Conservation (phyloP, 768 basidiomycete species). For the Botryobasidium botryosum region DNA sequence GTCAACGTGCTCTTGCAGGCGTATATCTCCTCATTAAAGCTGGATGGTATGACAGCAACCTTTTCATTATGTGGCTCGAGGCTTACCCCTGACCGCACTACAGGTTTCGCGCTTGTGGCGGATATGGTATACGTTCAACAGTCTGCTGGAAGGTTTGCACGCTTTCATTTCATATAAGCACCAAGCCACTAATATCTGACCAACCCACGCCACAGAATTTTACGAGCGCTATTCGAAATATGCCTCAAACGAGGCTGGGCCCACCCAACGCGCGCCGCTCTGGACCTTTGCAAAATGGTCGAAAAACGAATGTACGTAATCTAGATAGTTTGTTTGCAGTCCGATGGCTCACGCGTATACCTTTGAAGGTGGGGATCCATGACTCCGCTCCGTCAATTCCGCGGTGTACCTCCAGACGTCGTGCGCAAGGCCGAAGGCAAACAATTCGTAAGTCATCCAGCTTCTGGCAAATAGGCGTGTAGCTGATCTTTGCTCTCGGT, state of each 20-base stretch:
- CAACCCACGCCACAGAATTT: slow-evolving; percentile 33
- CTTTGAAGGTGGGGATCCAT: slow-evolving; percentile 81
- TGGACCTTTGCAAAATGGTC: slow-evolving; percentile 94
- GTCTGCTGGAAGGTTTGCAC: slow-evolving; percentile 69
- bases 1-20: slow-evolving; percentile 93
- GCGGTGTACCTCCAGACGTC: slow-evolving; percentile 70
- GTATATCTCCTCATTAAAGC: slow-evolving; percentile 84
- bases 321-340: background rate
- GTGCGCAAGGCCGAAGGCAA: slow-evolving; percentile 87
- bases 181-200: background rate
- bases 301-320: slow-evolving; percentile 56
- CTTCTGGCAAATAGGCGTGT: background rate
- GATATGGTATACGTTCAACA: slow-evolving; percentile 97
- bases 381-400: slow-evolving; percentile 95
- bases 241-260: slow-evolving; percentile 99
- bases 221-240: slow-evolving; percentile 95
- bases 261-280: slow-evolving; percentile 72
- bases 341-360: slow-evolving; percentile 7
- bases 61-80: background rate
- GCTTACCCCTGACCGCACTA: background rate
- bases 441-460: slow-evolving; percentile 61
- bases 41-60: slow-evolving; percentile 40
- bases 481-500: background rate
- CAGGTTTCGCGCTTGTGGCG: slow-evolving; percentile 69
- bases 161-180: background rate